A percentile compares a stretch with the other conserved stretches of the same genome.
phyloP scores from a whole-genome alignment of 306 rosid genomes.

The Begonia peltatifolia region DNA sequence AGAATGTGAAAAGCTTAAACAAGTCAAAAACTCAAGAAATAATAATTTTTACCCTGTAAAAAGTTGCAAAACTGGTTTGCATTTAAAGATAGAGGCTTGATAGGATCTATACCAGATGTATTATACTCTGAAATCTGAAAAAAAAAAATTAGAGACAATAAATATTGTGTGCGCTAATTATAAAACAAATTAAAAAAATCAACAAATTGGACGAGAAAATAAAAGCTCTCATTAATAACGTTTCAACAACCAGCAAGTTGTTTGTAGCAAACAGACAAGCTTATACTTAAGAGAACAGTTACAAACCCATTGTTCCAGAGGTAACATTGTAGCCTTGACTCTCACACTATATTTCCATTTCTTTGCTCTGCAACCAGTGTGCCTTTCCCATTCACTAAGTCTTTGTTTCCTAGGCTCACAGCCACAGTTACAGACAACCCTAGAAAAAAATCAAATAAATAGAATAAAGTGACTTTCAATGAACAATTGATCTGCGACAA shows the following conservation, averaged over 20 bases:
- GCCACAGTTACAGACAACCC: constrained; percentile 69
- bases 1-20: constrained; percentile 9
- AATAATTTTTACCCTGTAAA: constrained; percentile 47
- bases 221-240: no score
- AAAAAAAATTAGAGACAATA: no score
- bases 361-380: constrained; percentile 92
- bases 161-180: no score
- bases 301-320: constrained; percentile 94
- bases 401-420: constrained; percentile 78
- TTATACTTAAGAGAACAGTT: constrained; percentile 1
- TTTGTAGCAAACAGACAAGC: no score
- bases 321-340: constrained; percentile 72
- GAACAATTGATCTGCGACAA: constrained; percentile 8
- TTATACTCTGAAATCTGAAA: constrained; percentile 58
- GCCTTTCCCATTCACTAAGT: constrained; percentile 85
- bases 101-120: constrained; percentile 31
- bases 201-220: background rate
- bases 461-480: no score
- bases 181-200: no score
- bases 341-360: constrained; percentile 95
- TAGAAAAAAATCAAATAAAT: constrained; percentile 23
- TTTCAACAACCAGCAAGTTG: no score
- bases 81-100: constrained; percentile 32
- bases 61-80: constrained; percentile 53
- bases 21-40: background rate